These are phyloP conservation scores for Sphenostylis stenocarpa DNA, from an alignment of 306 rosid genomes.

Conservation along the genomic window DNA sequence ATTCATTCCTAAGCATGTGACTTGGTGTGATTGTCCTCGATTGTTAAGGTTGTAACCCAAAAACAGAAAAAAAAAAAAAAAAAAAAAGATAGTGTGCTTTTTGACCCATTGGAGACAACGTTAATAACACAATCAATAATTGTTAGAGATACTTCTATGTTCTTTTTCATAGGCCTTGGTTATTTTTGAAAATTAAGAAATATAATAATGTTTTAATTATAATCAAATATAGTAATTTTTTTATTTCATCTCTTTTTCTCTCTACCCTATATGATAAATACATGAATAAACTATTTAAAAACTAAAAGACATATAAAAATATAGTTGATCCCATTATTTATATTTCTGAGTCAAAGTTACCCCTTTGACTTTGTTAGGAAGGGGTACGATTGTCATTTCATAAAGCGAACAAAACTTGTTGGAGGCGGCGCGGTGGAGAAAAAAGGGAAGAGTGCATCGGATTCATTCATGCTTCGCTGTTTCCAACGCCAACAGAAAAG, in stretches of 20 bases:
- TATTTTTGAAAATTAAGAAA: not conserved
- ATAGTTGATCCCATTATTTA: not conserved
- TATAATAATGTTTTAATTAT: too few relatives aligned
- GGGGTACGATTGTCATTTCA: conserved; percentile 13
- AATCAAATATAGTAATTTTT: too few relatives aligned
- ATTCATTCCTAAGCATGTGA: conserved; percentile 25
- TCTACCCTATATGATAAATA: too few relatives aligned
- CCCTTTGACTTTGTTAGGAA: conserved; percentile 12
- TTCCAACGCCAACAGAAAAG: not conserved
- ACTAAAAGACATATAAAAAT: too few relatives aligned
- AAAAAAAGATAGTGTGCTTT: too few relatives aligned
- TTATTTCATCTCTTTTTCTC: too few relatives aligned
- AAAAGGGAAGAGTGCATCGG: not conserved
- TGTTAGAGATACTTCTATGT: not conserved
- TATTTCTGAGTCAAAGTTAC: conserved; percentile 32
- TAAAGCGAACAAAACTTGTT: not conserved
- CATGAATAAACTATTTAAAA: too few relatives aligned
- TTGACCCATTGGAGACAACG: not conserved
- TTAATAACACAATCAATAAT: conserved; percentile 4
- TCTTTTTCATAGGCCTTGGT: too few relatives aligned
- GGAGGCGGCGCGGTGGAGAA: conserved; percentile 32
- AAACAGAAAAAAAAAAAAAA: not conserved
- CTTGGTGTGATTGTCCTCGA: conserved; percentile 4
- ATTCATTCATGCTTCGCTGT: not conserved
- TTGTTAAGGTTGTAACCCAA: not conserved